Base-by-base conservation (phyloP, 495 filamentous ascomycete species). In the Penicillium cosmopolitanum region DNA sequence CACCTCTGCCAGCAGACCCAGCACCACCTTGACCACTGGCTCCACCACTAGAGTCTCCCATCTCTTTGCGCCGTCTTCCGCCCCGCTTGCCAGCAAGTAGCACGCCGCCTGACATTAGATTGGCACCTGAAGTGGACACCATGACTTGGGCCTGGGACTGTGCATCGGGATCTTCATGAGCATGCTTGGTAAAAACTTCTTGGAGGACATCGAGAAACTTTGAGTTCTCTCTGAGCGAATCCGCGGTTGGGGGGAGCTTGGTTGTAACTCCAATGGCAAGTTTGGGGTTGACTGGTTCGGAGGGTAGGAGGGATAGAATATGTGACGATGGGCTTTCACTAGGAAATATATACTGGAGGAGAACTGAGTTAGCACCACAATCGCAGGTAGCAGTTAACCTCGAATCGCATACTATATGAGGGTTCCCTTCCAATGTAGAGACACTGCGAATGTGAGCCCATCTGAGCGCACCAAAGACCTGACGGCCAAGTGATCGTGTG, bases 11-110 rank as follows among this genome's bases (percentile, higher is more conserved):
- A 1, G 82, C 92, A 15, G 91, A 90, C 2, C 93, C 94, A 25
- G 83, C 85, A 33, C 93, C 93, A 23, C 93, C 93, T 66, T 96
- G 91, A 3, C 80, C 82, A 66, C 87, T 95, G 3, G 91, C 91
- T 33, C 88, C 90, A 8, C 91, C 88, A 11, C 86, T 87, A 1
- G 87, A 90, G 57, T 82, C 81, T 50, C 75, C 82, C 3, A 71
- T 76, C 16, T 66, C 65, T 5, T 77, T 75, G 42, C 77, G 81
- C 10, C 70, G 66, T 64, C 64, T 72, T 9, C 58, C 62, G 13
- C 58, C 51, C 0, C 73, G 78, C 51, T 78, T 73, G 19, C 71
- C 69, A 6, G 84, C 75, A 65, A 89, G 82, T 61, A 91, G 82
- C 25, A 82, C 82, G 5, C 88, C 89, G 6, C 86, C 86, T 10